Evolutionary conservation across 495 filamentous ascomycete species (phyloP).

Genomic region (Margaritispora aquatica): DNA sequence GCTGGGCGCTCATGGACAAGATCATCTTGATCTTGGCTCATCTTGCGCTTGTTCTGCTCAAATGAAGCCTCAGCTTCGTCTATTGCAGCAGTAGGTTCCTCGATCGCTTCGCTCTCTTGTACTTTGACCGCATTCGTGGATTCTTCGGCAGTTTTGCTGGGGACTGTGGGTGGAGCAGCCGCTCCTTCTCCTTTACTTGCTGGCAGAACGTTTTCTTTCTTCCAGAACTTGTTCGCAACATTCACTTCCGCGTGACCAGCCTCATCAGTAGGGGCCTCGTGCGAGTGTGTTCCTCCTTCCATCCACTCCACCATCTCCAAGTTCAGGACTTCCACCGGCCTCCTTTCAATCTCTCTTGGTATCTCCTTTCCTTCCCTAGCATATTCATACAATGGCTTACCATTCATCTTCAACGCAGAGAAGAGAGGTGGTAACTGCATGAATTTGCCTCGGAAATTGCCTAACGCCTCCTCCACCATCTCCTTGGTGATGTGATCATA

Average conservation of each 20-base stretch:
- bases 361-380: slow-evolving; percentile 80
- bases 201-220: slow-evolving; percentile 29
- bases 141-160: not conserved
- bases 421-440: slow-evolving; percentile 89
- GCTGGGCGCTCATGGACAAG: slow-evolving; percentile 25
- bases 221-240: slow-evolving; percentile 64
- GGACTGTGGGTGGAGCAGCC: not conserved
- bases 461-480: slow-evolving; percentile 69
- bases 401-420: slow-evolving; percentile 85
- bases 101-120: not conserved
- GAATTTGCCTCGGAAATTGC: slow-evolving; percentile 73
- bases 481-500: slow-evolving; percentile 76
- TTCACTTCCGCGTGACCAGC: slow-evolving; percentile 63
- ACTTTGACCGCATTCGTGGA: not conserved
- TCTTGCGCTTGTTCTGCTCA: slow-evolving; percentile 41
- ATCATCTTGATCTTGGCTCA: slow-evolving; percentile 29
- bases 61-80: slow-evolving; percentile 31
- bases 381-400: slow-evolving; percentile 93
- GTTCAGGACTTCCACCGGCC: slow-evolving; percentile 68
- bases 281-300: slow-evolving; percentile 70
- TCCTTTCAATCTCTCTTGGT: slow-evolving; percentile 73
- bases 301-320: slow-evolving; percentile 84
- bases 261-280: slow-evolving; percentile 69
- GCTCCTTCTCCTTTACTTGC: not conserved
- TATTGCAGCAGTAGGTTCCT: slow-evolving; percentile 16